These are phyloP conservation scores for Solanum clarkiae DNA, from an alignment of 257 asterid species.

Conservation along the genomic window DNA sequence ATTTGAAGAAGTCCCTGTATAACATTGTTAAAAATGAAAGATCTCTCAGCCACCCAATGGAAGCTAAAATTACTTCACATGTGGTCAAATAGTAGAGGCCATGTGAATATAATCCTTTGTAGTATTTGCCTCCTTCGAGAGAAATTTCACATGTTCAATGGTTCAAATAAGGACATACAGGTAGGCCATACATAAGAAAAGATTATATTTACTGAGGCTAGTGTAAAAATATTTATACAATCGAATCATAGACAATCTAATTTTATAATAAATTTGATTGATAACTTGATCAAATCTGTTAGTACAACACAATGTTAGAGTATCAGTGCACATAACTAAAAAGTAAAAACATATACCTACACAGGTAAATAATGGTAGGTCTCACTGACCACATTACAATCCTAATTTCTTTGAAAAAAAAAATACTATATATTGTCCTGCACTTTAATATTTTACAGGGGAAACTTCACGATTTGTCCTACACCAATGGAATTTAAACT, in stretches of 20 bases:
- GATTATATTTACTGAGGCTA: background rate
- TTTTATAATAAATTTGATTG: background rate
- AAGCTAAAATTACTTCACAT: no score
- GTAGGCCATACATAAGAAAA: background rate
- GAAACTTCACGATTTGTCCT: background rate
- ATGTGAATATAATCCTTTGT: background rate
- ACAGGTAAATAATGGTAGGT: background rate
- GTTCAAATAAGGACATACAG: background rate
- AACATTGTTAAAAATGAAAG: no score
- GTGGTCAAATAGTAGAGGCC: background rate
- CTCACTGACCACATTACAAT: no score
- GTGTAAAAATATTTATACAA: background rate
- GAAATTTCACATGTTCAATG: background rate
- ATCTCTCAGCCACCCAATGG: no score
- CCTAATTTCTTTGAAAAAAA: no score
- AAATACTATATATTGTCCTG: background rate
- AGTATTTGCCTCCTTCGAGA: background rate
- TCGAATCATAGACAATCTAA: background rate
- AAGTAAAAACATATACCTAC: background rate
- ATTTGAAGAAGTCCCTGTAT: background rate
- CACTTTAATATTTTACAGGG: background rate
- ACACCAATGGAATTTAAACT: background rate
- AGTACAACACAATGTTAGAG: background rate
- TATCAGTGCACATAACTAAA: background rate
- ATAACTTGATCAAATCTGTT: background rate